Conservation (phyloP, 257 asterid genomes). For the Misopates orontium region DNA sequence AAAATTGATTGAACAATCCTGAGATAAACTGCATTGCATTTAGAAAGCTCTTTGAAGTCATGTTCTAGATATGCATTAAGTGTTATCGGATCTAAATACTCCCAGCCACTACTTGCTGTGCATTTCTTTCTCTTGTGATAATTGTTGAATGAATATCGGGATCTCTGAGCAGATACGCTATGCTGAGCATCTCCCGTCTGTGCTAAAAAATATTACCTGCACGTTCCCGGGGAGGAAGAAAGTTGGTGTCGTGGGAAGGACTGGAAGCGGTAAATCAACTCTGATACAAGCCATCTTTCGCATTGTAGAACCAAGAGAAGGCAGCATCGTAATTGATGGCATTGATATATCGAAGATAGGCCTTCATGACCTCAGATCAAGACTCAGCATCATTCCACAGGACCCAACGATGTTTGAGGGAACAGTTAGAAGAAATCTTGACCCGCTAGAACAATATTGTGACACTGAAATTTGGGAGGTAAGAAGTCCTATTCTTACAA, state of each 20-base stretch:
- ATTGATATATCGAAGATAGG: slow-evolving; percentile 79
- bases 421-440: slow-evolving; percentile 47
- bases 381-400: slow-evolving; percentile 59
- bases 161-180: slow-evolving; percentile 68
- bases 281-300: slow-evolving; percentile 32
- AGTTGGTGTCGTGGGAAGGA: slow-evolving; percentile 32
- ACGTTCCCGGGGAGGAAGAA: slow-evolving; percentile 31
- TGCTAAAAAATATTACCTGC: slow-evolving; percentile 63
- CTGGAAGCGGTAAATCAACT: slow-evolving; percentile 36
- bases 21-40: too few relatives aligned
- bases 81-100: too few relatives aligned
- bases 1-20: not conserved
- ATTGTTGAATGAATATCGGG: not conserved
- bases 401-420: slow-evolving; percentile 35
- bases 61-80: too few relatives aligned
- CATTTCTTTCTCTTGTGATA: too few relatives aligned
- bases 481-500: slow-evolving; percentile 13
- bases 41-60: too few relatives aligned
- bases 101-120: too few relatives aligned
- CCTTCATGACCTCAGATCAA: slow-evolving; percentile 82
- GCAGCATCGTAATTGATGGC: slow-evolving; percentile 69
- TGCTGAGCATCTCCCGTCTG: slow-evolving; percentile 86
- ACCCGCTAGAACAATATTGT: slow-evolving; percentile 61
- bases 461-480: slow-evolving; percentile 88
- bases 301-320: slow-evolving; percentile 44